A percentile compares a stretch with the other conserved stretches of the same genome.
These are phyloP conservation scores for Vigna trinervia DNA, from an alignment of 306 rosid species.

Conservation along the genomic window DNA sequence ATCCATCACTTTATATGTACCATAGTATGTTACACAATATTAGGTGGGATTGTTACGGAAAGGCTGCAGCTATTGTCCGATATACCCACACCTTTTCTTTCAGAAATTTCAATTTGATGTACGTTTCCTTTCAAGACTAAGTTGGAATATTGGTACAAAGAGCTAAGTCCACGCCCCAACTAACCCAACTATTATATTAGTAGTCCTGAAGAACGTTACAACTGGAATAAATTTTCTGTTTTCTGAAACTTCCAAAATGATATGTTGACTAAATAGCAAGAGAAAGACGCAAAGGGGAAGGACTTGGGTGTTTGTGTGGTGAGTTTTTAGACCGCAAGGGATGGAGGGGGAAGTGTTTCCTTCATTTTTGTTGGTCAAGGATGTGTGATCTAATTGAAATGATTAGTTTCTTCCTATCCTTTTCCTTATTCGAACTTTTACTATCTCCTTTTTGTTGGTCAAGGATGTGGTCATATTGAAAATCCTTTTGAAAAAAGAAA, in stretches of 20 bases:
- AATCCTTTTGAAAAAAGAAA: background rate
- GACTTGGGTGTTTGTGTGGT: constrained; percentile 32
- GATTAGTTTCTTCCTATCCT: background rate
- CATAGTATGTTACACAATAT: background rate
- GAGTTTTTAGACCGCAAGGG: background rate
- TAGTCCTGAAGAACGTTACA: constrained; percentile 13
- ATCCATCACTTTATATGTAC: constrained; percentile 22
- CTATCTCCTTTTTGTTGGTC: no score
- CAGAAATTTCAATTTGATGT: constrained; percentile 7
- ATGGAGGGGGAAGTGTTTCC: constrained; percentile 34
- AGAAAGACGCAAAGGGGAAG: background rate
- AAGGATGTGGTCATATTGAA: background rate
- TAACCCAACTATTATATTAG: background rate
- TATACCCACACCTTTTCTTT: constrained; percentile 13
- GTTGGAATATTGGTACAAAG: constrained; percentile 12
- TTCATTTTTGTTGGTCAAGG: constrained; percentile 36
- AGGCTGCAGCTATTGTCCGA: background rate
- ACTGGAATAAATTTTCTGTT: background rate
- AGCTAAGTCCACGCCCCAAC: background rate
- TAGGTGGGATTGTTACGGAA: background rate
- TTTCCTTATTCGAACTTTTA: constrained; percentile 27
- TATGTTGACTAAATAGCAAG: constrained; percentile 30
- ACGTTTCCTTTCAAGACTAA: background rate
- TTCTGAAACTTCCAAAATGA: background rate
- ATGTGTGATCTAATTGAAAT: background rate